Percentiles rank a stretch among this genome's conserved stretches.
Conservation (phyloP, 345 rosid genomes). For the Syzygium oleosum region DNA sequence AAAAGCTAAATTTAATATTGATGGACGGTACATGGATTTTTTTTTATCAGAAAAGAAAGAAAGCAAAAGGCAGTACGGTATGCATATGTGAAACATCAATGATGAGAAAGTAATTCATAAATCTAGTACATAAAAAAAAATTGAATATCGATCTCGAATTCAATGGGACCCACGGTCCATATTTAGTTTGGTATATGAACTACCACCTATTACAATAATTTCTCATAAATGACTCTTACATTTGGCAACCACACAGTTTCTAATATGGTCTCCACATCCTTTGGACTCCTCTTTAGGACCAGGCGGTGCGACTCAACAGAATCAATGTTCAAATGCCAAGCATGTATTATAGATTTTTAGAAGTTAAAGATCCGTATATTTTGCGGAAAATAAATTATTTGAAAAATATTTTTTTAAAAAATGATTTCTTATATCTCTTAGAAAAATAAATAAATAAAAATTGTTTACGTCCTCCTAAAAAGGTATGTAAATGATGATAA, state of each 20-base stretch:
- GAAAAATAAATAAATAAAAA: too few relatives aligned
- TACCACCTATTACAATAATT: background rate
- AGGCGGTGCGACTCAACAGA: too few relatives aligned
- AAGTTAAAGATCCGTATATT: too few relatives aligned
- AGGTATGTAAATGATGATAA: rapidly evolving
- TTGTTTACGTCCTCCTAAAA: too few relatives aligned
- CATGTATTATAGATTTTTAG: too few relatives aligned
- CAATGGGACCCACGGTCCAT: background rate
- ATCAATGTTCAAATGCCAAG: too few relatives aligned
- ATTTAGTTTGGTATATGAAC: background rate
- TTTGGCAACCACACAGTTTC: background rate
- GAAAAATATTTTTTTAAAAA: too few relatives aligned
- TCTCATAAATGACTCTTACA: background rate
- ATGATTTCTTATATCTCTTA: too few relatives aligned
- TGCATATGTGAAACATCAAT: background rate
- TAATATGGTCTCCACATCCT: too few relatives aligned
- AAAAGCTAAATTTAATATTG: background rate
- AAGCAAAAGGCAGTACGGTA: background rate
- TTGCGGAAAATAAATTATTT: too few relatives aligned
- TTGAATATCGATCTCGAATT: background rate
- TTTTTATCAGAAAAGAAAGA: background rate
- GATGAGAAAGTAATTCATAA: background rate
- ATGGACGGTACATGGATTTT: background rate
- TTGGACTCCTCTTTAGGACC: too few relatives aligned
- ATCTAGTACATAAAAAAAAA: background rate